phyloP scores from a whole-genome alignment of 495 filamentous ascomycete species.

The Extremus antarcticus region DNA sequence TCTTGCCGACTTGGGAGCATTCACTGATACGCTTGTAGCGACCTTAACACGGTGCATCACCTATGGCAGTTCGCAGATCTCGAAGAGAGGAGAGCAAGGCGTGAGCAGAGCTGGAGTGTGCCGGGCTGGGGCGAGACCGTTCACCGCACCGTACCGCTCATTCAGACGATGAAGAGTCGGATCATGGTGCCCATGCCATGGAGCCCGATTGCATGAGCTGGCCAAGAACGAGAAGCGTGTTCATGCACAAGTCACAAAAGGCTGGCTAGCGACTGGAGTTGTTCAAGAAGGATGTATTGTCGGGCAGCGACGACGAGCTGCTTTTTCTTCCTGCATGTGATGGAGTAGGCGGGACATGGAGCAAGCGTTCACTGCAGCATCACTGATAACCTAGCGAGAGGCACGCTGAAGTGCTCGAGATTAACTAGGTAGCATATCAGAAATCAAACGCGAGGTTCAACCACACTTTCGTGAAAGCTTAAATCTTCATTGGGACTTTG shows the following conservation, averaged over 20 bases:
- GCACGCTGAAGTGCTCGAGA: neutral
- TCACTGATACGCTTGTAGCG: conserved; percentile 33
- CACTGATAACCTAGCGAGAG: neutral
- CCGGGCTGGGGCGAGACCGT: conserved; percentile 97
- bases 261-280: neutral
- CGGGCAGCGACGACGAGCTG: neutral
- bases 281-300: neutral
- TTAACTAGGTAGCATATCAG: no score
- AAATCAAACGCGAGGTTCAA: no score
- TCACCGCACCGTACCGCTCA: conserved; percentile 94
- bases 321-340: neutral
- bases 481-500: no score
- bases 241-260: neutral
- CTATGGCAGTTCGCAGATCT: conserved; percentile 97
- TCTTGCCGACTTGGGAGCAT: neutral
- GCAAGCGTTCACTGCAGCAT: neutral
- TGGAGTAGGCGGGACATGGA: neutral
- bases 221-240: neutral
- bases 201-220: conserved; percentile 59
- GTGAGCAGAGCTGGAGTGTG: conserved; percentile 91
- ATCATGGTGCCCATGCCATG: conserved; percentile 92
- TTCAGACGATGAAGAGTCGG: conserved; percentile 88
- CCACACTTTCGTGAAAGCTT: no score
- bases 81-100: conserved; percentile 79
- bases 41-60: conserved; percentile 95